These are phyloP conservation scores for Oenanthe javanica DNA, from an alignment of 140 eudicot species.

Conservation along the genomic window DNA sequence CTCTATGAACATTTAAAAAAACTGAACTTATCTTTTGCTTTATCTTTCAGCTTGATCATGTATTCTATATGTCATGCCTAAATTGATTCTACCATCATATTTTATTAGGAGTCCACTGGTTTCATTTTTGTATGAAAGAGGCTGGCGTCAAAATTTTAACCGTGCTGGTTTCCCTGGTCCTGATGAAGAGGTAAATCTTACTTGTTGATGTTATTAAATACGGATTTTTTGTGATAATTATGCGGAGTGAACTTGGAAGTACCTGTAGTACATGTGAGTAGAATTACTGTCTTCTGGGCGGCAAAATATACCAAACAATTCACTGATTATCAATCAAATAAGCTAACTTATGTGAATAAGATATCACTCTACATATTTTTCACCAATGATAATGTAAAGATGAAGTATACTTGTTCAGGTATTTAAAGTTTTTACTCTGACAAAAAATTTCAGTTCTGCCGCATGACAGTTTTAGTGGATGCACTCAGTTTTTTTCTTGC, in stretches of 20 bases:
- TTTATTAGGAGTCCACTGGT: conserved; percentile 77
- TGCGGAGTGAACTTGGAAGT: not conserved
- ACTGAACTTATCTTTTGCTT: not conserved
- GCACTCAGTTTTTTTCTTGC: not conserved
- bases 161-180: conserved; percentile 87
- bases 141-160: conserved; percentile 93
- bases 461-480: not conserved
- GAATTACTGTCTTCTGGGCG: not conserved
- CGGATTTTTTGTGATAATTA: not conserved
- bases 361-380: not conserved
- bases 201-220: not conserved
- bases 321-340: not conserved
- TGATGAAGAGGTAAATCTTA: conserved; percentile 72
- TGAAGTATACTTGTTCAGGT: not conserved
- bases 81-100: not conserved
- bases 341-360: not conserved
- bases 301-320: not conserved
- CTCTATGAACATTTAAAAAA: not conserved
- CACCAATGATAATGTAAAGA: not conserved
- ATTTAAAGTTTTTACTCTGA: not conserved
- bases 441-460: not conserved
- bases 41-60: not conserved
- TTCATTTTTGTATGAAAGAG: conserved; percentile 85
- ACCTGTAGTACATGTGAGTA: not conserved
- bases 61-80: not conserved